These are phyloP conservation scores for Cyberlindnera petersonii DNA, from an alignment of 805 yeast genomes.

Conservation along the genomic window DNA sequence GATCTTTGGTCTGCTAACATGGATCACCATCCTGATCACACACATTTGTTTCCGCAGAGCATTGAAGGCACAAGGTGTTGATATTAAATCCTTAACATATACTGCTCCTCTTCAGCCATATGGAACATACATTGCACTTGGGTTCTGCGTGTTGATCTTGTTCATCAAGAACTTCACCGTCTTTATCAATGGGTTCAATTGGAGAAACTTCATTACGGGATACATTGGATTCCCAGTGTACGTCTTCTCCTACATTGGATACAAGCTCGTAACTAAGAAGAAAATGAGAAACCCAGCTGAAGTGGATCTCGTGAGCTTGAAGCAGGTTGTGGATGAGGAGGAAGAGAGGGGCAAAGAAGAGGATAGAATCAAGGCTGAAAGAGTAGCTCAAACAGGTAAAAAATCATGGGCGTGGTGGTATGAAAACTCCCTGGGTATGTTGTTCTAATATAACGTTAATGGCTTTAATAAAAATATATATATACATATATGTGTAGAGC, in stretches of 20 bases:
- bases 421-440: constrained; percentile 44
- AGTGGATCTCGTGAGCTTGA: constrained; percentile 57
- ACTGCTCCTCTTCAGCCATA: constrained; percentile 67
- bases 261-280: constrained; percentile 53
- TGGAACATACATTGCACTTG: constrained; percentile 57
- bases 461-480: too few relatives aligned
- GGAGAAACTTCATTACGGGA: constrained; percentile 69
- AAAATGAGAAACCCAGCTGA: constrained; percentile 47
- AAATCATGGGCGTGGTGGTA: constrained; percentile 37
- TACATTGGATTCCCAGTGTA: constrained; percentile 63
- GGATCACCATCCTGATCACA: constrained; percentile 68
- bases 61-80: constrained; percentile 61
- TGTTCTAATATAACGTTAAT: constrained; percentile 31
- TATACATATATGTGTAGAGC: background rate
- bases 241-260: constrained; percentile 50
- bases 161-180: constrained; percentile 73
- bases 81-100: constrained; percentile 42
- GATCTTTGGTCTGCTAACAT: constrained; percentile 68
- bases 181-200: constrained; percentile 58
- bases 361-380: constrained; percentile 24
- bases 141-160: too few relatives aligned
- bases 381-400: constrained; percentile 28
- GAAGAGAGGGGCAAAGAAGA: constrained; percentile 28
- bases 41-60: constrained; percentile 66
- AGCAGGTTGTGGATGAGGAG: constrained; percentile 35